Evolutionary conservation across 2,329 filamentous ascomycete species (phyloP), one percentile per base, ranked within the genome.

Genomic region (Penicillium fuscoglaucum): DNA sequence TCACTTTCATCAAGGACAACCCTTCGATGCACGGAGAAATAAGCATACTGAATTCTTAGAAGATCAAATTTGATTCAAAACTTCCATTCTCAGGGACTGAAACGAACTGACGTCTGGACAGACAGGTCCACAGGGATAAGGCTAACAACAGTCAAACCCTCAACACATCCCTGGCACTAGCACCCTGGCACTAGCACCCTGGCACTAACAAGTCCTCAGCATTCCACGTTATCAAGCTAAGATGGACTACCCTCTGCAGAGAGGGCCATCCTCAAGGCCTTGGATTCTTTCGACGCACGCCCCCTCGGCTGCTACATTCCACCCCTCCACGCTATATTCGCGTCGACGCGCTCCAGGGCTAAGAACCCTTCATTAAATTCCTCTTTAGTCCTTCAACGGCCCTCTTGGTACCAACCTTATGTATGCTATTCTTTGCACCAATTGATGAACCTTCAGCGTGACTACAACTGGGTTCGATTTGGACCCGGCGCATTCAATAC

Each of bases 241-340:
- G 24, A 56, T 56, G 47, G 8, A n/a, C 13, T 21, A 31, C 19
- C 5, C 26, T 52, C n/a, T 13, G 19, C 28, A 44, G 49, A 53
- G 48, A 17, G 33, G 46, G 31, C 52, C 37, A 48, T 52, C 28
- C 37, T 37, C 45, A 39, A 40, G 24, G 55, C 56, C 55, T 65
- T 45, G 61, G 55, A 68, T 67, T 66, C 65, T 67, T 65, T 43
- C 48, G 59, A 65, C 55, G 45, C 55, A 62, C 47, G 13, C 48
- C 62, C 63, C 62, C 60, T 64, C 65, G 48, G 61, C 41, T 55
- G 56, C 52, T 59, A 59, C 66, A 68, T 68, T 68, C 66, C 66
- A 62, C 61, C 63, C 66, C 60, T 68, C 66, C 66, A 67, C 63
- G 59, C 52, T 60, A 47, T 57, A 58, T 51, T 54, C 66, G 66